Evolutionary conservation across 306 rosid species (phyloP).

Genomic region (Pyrus betulifolia): DNA sequence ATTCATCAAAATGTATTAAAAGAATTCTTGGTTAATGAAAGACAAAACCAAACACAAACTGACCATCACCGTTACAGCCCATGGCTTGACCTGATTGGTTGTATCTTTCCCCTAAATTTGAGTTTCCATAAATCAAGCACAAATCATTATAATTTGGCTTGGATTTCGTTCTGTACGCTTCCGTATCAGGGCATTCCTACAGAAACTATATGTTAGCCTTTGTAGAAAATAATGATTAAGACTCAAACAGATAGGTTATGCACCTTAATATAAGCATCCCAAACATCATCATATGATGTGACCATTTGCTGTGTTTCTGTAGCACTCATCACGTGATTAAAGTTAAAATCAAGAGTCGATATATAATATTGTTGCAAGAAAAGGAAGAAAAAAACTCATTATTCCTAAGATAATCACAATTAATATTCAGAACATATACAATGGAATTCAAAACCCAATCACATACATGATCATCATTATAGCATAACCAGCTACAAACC

Average conservation of each 20-base stretch:
- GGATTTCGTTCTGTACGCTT: conserved; percentile 24
- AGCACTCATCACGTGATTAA: too few species aligned
- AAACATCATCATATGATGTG: conserved; percentile 34
- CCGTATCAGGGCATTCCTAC: conserved; percentile 47
- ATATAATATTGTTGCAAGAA: too few species aligned
- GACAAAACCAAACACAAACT: conserved; percentile 3
- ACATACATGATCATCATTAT: too few species aligned
- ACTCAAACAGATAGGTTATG: conserved; percentile 11
- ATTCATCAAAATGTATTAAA: not conserved
- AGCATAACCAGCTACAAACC: too few species aligned
- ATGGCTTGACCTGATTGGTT: conserved; percentile 15
- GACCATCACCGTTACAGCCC: conserved; percentile 20
- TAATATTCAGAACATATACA: too few species aligned
- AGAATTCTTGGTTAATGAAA: not conserved
- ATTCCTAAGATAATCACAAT: too few species aligned
- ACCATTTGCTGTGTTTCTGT: conserved; percentile 33
- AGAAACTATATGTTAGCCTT: conserved; percentile 16
- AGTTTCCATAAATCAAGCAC: conserved; percentile 50
- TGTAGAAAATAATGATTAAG: not conserved
- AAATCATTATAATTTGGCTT: conserved; percentile 45
- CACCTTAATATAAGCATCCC: conserved; percentile 52
- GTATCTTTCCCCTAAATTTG: conserved; percentile 14
- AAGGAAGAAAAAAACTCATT: too few species aligned
- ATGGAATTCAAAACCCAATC: too few species aligned
- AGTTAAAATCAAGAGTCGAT: too few species aligned